Conservation (phyloP, 2,329 filamentous ascomycete species). For the Alternaria brassicicola region DNA sequence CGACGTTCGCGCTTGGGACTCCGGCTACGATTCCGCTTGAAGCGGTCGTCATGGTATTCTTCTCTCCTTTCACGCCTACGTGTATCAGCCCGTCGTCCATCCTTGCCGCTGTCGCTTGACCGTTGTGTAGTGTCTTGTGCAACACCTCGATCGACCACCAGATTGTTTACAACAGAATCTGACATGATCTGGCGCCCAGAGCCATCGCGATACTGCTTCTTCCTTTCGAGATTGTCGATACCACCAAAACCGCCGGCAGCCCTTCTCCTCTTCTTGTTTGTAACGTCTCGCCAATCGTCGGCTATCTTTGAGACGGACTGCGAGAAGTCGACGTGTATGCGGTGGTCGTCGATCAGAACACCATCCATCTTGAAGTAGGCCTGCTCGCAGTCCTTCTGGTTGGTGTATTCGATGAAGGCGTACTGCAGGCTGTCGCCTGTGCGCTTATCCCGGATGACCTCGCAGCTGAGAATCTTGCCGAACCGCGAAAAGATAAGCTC, state of each 20-base stretch:
- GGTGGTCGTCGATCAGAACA: constrained; percentile 93
- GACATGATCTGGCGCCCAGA: constrained; percentile 36
- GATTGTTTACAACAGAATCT: constrained; percentile 42
- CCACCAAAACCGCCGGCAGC: constrained; percentile 82
- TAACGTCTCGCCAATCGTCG: constrained; percentile 84
- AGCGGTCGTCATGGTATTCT: constrained; percentile 48
- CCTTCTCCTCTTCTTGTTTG: constrained; percentile 76
- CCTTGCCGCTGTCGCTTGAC: constrained; percentile 18
- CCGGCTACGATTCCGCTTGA: constrained; percentile 48
- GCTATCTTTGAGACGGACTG: constrained; percentile 89
- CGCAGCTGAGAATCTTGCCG: constrained; percentile 91
- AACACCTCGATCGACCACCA: constrained; percentile 37
- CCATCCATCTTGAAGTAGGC: constrained; percentile 99
- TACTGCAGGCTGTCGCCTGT: constrained; percentile 97
- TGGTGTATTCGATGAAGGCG: constrained; percentile 95
- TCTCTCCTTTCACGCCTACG: constrained; percentile 37
- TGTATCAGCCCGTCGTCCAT: constrained; percentile 50
- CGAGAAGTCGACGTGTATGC: constrained; percentile 98
- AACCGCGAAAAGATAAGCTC: constrained; percentile 97
- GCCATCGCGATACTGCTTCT: constrained; percentile 72
- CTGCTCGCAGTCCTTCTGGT: constrained; percentile 89
- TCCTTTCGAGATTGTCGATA: constrained; percentile 84
- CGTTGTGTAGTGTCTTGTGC: constrained; percentile 17
- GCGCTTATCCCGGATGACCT: constrained; percentile 92
- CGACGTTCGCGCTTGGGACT: constrained; percentile 41